Evolutionary conservation across 371 early-diverging fungal species (phyloP).

Genomic region (Mortierella sp.): DNA sequence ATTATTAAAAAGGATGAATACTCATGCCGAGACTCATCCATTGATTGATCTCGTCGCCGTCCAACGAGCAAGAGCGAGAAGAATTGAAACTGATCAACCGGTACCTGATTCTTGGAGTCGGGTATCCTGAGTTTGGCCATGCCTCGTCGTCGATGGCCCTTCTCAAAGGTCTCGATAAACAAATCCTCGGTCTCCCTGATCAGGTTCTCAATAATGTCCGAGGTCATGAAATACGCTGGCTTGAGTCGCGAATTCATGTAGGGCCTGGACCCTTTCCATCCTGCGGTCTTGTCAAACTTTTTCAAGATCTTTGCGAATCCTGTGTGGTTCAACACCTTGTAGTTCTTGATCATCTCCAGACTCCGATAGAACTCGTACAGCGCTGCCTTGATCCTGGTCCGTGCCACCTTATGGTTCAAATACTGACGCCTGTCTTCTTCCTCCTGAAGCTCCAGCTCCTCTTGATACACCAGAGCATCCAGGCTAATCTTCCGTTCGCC

Average conservation of each 20-base stretch:
- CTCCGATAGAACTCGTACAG: slow-evolving; percentile 83
- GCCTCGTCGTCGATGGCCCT: slow-evolving; percentile 48
- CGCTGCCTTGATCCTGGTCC: slow-evolving; percentile 76
- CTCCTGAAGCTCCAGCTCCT: slow-evolving; percentile 28
- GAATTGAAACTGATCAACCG: no score
- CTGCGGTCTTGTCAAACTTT: slow-evolving; percentile 77
- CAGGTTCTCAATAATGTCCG: slow-evolving; percentile 26
- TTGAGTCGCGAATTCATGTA: slow-evolving; percentile 27
- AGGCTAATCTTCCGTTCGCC: neutral
- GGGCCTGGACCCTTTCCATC: slow-evolving; percentile 35
- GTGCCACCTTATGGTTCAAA: slow-evolving; percentile 64
- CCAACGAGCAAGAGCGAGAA: slow-evolving; percentile 22
- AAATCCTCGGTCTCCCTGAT: slow-evolving; percentile 49
- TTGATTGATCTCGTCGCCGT: neutral
- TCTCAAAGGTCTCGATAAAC: slow-evolving; percentile 48
- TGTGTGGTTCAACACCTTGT: slow-evolving; percentile 59
- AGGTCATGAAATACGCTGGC: slow-evolving; percentile 37
- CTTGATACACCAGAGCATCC: slow-evolving; percentile 13
- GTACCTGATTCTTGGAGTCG: slow-evolving; percentile 69
- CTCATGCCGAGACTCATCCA: neutral
- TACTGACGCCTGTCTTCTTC: slow-evolving; percentile 29
- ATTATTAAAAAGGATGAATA: neutral
- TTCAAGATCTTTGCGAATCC: slow-evolving; percentile 79
- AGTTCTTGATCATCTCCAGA: slow-evolving; percentile 79
- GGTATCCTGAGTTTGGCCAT: slow-evolving; percentile 56